Conservation (phyloP, 1,284 basidiomycete species). For the Ganoderma lingzhi region DNA sequence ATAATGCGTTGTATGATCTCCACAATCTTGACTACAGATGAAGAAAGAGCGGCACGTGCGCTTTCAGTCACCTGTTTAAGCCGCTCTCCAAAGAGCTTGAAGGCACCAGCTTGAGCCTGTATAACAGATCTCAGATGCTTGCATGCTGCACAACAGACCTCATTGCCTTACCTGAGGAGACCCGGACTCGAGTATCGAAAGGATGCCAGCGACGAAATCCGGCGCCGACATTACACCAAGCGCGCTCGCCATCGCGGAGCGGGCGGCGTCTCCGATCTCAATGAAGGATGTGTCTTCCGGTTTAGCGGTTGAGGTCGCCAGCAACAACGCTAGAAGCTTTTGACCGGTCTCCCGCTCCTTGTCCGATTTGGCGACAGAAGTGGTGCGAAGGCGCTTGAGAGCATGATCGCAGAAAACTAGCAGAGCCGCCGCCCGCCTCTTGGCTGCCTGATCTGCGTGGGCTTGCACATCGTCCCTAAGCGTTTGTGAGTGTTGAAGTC, state of each 20-base stretch:
- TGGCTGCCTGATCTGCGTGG: conserved; percentile 52
- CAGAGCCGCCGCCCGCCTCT: conserved; percentile 72
- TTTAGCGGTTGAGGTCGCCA: conserved; percentile 47
- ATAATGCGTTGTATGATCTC: conserved; percentile 58
- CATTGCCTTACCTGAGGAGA: conserved; percentile 52
- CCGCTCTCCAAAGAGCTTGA: conserved; percentile 72
- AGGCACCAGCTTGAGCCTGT: conserved; percentile 69
- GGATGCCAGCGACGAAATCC: conserved; percentile 64
- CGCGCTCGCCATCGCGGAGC: conserved; percentile 55
- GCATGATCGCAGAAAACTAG: conserved; percentile 65
- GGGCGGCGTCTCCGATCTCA: conserved; percentile 57
- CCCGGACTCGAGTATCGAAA: conserved; percentile 60
- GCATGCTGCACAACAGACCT: no score
- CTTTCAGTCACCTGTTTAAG: conserved; percentile 67
- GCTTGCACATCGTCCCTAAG: conserved; percentile 63
- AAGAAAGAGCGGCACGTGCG: conserved; percentile 61
- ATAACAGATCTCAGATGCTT: background rate
- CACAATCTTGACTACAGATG: conserved; percentile 60
- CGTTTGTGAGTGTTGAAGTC: conserved; percentile 9
- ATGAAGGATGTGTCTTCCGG: conserved; percentile 39
- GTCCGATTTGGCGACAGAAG: conserved; percentile 32
- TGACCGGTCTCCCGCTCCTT: conserved; percentile 41
- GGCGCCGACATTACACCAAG: conserved; percentile 71
- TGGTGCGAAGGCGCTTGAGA: conserved; percentile 41
- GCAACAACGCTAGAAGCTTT: conserved; percentile 53